Conservation (phyloP, 192 early-diverging fungal genomes). For the Dimargaris xerosporica region DNA sequence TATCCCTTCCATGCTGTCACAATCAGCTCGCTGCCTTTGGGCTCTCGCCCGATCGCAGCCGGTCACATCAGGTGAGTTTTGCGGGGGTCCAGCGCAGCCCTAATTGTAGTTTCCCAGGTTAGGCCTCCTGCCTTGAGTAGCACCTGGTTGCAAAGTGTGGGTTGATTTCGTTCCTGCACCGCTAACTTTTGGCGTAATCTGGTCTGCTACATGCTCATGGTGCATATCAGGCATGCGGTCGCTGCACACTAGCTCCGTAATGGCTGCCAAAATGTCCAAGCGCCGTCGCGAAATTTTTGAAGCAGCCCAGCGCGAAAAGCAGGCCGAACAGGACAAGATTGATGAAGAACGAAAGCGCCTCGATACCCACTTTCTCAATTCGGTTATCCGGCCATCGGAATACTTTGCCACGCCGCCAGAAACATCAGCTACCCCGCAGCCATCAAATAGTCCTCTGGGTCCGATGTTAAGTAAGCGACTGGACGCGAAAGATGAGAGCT, state of each 20-base stretch:
- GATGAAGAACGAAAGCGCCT: constrained; percentile 27
- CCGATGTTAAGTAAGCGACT: background rate
- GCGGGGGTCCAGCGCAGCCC: too few relatives aligned
- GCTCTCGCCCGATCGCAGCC: too few relatives aligned
- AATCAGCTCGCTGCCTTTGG: too few relatives aligned
- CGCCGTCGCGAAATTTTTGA: constrained; percentile 27
- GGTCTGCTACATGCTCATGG: too few relatives aligned
- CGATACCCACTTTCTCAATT: constrained; percentile 30
- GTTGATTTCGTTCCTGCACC: too few relatives aligned
- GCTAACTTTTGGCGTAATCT: too few relatives aligned
- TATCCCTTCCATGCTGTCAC: too few relatives aligned
- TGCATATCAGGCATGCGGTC: constrained; percentile 10
- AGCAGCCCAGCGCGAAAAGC: constrained; percentile 23
- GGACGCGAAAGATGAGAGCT: constrained; percentile 8
- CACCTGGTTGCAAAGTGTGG: too few relatives aligned
- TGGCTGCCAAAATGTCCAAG: constrained; percentile 15
- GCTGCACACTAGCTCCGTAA: constrained; percentile 19
- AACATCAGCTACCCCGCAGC: constrained; percentile 10
- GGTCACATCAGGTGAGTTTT: too few relatives aligned
- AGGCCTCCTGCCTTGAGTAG: too few relatives aligned
- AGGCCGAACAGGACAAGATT: constrained; percentile 15
- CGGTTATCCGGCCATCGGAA: constrained; percentile 20
- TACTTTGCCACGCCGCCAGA: constrained; percentile 21
- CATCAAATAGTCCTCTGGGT: constrained; percentile 13
- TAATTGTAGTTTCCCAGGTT: too few relatives aligned